Evolutionary conservation across 176 grass and related monocot genomes (phyloP).

Genomic region (Eremochloa ophiuroides): DNA sequence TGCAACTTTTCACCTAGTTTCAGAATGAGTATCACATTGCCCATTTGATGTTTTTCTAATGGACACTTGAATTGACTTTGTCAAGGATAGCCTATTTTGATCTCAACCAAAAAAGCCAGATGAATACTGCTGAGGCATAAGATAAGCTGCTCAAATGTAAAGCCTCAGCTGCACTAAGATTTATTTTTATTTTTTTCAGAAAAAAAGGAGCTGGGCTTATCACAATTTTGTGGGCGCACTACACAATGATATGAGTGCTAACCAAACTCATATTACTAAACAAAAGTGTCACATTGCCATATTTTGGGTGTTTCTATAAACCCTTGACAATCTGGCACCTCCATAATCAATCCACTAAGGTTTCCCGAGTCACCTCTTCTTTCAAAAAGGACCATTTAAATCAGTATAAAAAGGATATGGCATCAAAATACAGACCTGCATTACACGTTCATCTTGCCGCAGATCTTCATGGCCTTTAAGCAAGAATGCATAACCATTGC

Average conservation of each 20-base stretch:
- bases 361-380: too few relatives aligned
- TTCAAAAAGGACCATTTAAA: neutral
- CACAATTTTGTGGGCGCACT: neutral
- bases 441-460: slow-evolving; percentile 98
- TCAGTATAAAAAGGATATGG: neutral
- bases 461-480: slow-evolving; percentile 99
- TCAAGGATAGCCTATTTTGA: neutral
- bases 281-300: too few relatives aligned
- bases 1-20: slow-evolving; percentile 7
- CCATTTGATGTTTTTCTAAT: neutral
- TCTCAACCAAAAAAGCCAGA: neutral
- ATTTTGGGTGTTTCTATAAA: too few relatives aligned
- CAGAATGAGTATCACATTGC: neutral
- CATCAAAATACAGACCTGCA: slow-evolving; percentile 66
- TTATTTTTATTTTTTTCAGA: neutral
- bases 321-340: too few relatives aligned
- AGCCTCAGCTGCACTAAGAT: neutral
- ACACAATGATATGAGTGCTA: slow-evolving; percentile 1
- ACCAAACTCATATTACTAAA: neutral
- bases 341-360: too few relatives aligned
- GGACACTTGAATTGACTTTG: neutral
- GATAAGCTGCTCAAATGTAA: slow-evolving; percentile 6
- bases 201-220: neutral
- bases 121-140: neutral
- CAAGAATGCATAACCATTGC: slow-evolving; percentile 92